Base-by-base conservation (phyloP, 2,329 filamentous ascomycete genomes). In the Ophiostoma quercus region DNA sequence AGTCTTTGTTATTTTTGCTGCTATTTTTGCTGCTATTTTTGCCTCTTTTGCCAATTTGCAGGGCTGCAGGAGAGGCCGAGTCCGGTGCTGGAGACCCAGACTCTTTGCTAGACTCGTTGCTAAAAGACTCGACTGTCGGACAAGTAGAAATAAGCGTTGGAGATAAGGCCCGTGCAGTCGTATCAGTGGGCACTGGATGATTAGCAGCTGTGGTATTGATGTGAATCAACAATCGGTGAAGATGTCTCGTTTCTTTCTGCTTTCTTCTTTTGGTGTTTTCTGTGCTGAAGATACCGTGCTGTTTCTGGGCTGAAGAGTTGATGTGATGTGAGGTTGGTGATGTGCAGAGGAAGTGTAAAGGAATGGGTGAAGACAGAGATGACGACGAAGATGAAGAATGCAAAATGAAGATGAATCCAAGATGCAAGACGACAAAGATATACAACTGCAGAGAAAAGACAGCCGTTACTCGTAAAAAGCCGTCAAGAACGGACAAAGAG, bases 61-160 rank as follows among this genome's bases (percentile, higher is more conserved):
- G 25, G 51, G 51, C 43, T 47, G 43, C 19, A 47, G 51, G 51
- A 12, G 51, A 57, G 51, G n/a, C 22, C 51, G 51, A 57, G 51
- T 57, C 51, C 51, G 51, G 51, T 57, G 51, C 11, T 41, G 39
- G 39, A 47, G 43, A 47, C 43, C 19, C 43, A 47, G 43, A 47
- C 16, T 47, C 16, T 7, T 19, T 29, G 25, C 25, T 16, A 47
- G 16, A 47, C 43, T 47, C 16, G 16, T 34, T 34, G 34, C 34
- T 34, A 34, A 47, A 1, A 47, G 43, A n/a, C 43, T 47, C 43
- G 43, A 47, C 43, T 6, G 51, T 11, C 8, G 22, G 22, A 25
- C n/a, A 57, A 57, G 51, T 57, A 57, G 51, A 57, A 57, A 57
- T 57, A 57, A 25, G 11, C 22, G 51, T 22, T 57, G 51, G 51